Conservation (phyloP, 805 yeast genomes). For the Ogataea minuta region DNA sequence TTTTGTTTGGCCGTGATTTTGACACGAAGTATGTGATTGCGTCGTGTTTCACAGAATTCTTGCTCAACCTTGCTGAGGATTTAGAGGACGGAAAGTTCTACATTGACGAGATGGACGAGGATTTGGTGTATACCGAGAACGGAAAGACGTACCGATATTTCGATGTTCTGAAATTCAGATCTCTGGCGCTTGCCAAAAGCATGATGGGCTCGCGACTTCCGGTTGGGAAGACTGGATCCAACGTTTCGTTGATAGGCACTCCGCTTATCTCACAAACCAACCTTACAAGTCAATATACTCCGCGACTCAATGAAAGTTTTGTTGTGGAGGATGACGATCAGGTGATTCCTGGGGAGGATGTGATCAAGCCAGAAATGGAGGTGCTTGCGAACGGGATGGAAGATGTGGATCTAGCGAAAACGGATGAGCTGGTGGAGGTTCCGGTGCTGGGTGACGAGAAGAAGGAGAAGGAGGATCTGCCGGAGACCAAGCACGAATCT, state of each 20-base stretch:
- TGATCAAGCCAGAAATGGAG: slow-evolving; percentile 10
- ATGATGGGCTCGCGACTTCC: slow-evolving; percentile 16
- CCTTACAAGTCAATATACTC: slow-evolving; percentile 31
- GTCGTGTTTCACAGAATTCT: slow-evolving; percentile 84
- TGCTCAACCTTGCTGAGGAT: slow-evolving; percentile 80
- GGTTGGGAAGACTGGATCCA: slow-evolving; percentile 18
- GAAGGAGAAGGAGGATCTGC: slow-evolving; percentile 6
- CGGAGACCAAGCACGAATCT: not conserved
- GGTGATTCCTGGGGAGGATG: slow-evolving; percentile 15
- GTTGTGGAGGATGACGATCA: slow-evolving; percentile 30
- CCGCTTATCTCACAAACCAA: slow-evolving; percentile 25
- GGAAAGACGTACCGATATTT: slow-evolving; percentile 54
- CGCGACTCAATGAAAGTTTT: slow-evolving; percentile 26
- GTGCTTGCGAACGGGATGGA: not conserved
- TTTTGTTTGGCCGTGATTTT: slow-evolving; percentile 89
- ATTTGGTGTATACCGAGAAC: slow-evolving; percentile 39
- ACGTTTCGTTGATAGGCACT: slow-evolving; percentile 30
- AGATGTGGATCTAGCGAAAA: slow-evolving; percentile 1
- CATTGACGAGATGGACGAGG: slow-evolving; percentile 62
- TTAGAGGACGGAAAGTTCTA: slow-evolving; percentile 80
- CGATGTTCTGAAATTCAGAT: slow-evolving; percentile 70
- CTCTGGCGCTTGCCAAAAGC: slow-evolving; percentile 36
- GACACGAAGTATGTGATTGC: slow-evolving; percentile 88
- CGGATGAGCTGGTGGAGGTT: no score
- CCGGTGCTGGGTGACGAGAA: no score